phyloP scores from a whole-genome alignment of 1,284 basidiomycete species.

The Pascua sp. region DNA sequence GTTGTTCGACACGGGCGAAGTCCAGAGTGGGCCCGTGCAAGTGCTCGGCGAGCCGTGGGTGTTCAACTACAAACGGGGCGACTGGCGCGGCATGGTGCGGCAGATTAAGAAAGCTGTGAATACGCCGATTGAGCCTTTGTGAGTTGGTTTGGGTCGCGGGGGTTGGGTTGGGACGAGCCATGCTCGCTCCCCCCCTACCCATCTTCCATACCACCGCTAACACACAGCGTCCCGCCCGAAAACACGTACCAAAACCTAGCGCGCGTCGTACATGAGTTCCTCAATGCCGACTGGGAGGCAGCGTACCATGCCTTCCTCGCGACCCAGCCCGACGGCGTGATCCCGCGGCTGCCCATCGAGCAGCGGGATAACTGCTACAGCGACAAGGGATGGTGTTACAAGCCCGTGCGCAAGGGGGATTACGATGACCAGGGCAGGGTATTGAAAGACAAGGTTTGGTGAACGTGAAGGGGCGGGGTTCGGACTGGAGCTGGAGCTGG shows the following conservation, averaged over 20 bases:
- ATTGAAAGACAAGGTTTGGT: too few relatives aligned
- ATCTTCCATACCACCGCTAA: too few relatives aligned
- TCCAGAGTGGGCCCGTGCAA: slow-evolving; percentile 42
- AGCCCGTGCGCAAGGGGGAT: too few relatives aligned
- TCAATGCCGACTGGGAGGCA: slow-evolving; percentile 27
- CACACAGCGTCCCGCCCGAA: slow-evolving; percentile 25
- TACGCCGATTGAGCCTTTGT: slow-evolving; percentile 32
- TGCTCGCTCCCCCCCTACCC: neutral
- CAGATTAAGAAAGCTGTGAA: slow-evolving; percentile 25
- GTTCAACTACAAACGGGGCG: slow-evolving; percentile 33
- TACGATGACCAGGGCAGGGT: too few relatives aligned
- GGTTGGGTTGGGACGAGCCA: neutral
- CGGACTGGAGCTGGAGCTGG: too few relatives aligned
- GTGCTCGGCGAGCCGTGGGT: slow-evolving; percentile 41
- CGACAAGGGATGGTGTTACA: too few relatives aligned
- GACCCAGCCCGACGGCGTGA: too few relatives aligned
- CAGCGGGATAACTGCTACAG: too few relatives aligned
- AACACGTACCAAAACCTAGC: slow-evolving; percentile 26
- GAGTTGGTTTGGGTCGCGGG: slow-evolving; percentile 7
- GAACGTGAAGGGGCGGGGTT: too few relatives aligned
- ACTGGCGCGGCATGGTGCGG: slow-evolving; percentile 25
- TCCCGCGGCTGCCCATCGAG: too few relatives aligned
- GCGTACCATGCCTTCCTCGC: slow-evolving; percentile 17
- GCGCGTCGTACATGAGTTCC: slow-evolving; percentile 17
- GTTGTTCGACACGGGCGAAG: neutral